Percentiles rank a stretch among this genome's conserved stretches.
Evolutionary conservation across 352 stramenopile genomes (phyloP).

Genomic region (Globisporangium solare): DNA sequence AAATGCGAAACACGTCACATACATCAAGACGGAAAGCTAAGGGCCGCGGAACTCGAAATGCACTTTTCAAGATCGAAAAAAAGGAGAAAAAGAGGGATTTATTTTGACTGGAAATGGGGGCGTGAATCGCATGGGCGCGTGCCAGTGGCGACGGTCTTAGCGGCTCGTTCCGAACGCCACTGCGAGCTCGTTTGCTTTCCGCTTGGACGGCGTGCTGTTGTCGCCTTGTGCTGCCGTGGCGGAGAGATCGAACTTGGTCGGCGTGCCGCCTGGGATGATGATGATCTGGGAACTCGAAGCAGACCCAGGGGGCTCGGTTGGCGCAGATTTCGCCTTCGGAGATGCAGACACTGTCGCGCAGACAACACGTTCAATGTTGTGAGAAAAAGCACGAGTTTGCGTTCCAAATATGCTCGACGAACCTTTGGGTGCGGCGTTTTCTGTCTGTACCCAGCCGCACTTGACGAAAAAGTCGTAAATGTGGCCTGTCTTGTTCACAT

Average conservation of each 20-base stretch:
- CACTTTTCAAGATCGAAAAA: too few relatives aligned
- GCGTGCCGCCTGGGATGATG: background rate
- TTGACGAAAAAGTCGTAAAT: constrained; percentile 90
- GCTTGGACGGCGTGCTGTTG: constrained; percentile 34
- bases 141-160: background rate
- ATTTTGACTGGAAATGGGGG: too few relatives aligned
- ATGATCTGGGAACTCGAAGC: background rate
- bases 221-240: too few relatives aligned
- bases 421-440: constrained; percentile 51
- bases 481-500: constrained; percentile 80
- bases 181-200: constrained; percentile 49
- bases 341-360: constrained; percentile 8
- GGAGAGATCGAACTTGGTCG: background rate
- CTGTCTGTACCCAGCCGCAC: constrained; percentile 80
- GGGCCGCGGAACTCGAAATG: too few relatives aligned
- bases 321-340: constrained; percentile 4
- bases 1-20: too few relatives aligned
- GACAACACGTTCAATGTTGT: background rate
- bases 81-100: too few relatives aligned
- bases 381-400: background rate
- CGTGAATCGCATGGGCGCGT: too few relatives aligned
- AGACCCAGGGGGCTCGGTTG: background rate
- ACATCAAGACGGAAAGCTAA: too few relatives aligned
- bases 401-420: constrained; percentile 5
- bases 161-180: background rate